These are phyloP conservation scores for Penicillium brasilianum DNA, from an alignment of 2,329 filamentous ascomycete genomes.

Conservation along the genomic window DNA sequence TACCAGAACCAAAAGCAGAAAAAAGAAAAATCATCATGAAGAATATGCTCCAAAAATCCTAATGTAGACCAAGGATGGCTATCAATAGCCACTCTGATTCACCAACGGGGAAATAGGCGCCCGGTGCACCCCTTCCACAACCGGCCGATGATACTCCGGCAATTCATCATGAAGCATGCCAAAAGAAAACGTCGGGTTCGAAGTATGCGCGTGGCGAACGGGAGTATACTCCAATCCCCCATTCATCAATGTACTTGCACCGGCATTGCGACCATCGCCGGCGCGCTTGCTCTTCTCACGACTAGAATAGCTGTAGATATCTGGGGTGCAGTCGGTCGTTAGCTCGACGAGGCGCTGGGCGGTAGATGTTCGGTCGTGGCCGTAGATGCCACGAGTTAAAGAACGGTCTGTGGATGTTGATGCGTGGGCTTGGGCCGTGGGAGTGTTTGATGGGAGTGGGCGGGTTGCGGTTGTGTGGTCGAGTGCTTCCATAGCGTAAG, in stretches of 20 bases:
- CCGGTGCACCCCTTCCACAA: conserved; percentile 29
- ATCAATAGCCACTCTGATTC: conserved; percentile 29
- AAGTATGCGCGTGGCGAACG: conserved; percentile 29
- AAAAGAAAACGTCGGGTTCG: conserved; percentile 22
- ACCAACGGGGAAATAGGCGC: conserved; percentile 32
- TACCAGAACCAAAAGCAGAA: no score
- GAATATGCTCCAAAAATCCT: background rate
- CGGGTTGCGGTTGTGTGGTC: conserved; percentile 28
- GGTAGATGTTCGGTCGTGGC: conserved; percentile 19
- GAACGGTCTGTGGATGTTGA: conserved; percentile 14
- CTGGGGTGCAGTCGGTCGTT: conserved; percentile 38
- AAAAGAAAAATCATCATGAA: background rate
- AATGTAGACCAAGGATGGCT: background rate
- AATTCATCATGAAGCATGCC: conserved; percentile 28
- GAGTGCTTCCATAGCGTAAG: conserved; percentile 25
- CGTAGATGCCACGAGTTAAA: conserved; percentile 25
- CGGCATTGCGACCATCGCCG: conserved; percentile 25
- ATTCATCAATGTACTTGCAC: conserved; percentile 42
- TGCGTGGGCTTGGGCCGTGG: background rate
- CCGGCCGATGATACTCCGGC: conserved; percentile 27
- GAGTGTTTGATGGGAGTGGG: conserved; percentile 5
- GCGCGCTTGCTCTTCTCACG: conserved; percentile 37
- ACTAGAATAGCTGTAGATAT: conserved; percentile 48
- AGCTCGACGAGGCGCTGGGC: conserved; percentile 32
- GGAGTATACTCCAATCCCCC: conserved; percentile 47